These are phyloP conservation scores for Amyloporia xantha DNA, from an alignment of 768 basidiomycete genomes.

Conservation along the genomic window DNA sequence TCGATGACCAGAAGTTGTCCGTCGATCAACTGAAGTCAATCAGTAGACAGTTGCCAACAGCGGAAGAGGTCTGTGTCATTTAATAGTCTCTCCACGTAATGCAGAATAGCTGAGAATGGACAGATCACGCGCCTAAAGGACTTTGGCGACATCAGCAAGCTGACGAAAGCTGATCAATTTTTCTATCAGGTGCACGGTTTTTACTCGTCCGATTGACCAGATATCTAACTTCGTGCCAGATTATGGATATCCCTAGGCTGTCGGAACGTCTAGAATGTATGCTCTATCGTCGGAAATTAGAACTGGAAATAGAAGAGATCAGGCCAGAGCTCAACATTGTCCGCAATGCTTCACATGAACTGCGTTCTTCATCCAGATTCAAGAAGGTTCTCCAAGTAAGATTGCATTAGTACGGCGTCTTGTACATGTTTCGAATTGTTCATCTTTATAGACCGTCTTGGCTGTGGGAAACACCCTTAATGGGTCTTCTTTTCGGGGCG, in stretches of 20 bases:
- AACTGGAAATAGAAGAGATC: slow-evolving; percentile 77
- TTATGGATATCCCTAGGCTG: slow-evolving; percentile 73
- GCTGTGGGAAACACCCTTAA: slow-evolving; percentile 80
- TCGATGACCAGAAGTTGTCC: slow-evolving; percentile 63
- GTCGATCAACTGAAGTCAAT: slow-evolving; percentile 76
- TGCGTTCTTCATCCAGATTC: slow-evolving; percentile 58
- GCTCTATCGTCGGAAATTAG: slow-evolving; percentile 76
- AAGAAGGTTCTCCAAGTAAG: slow-evolving; percentile 63
- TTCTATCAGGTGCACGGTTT: slow-evolving; percentile 55
- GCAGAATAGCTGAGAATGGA: no score
- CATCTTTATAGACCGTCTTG: slow-evolving; percentile 50
- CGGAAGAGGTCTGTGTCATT: slow-evolving; percentile 67
- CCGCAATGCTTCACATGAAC: slow-evolving; percentile 61
- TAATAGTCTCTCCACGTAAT: not conserved
- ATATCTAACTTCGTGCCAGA: slow-evolving; percentile 34
- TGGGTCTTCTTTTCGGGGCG: slow-evolving; percentile 74
- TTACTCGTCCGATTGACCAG: not conserved
- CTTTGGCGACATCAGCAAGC: slow-evolving; percentile 64
- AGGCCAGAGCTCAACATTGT: slow-evolving; percentile 75
- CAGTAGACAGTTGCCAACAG: slow-evolving; percentile 68
- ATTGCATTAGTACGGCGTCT: no score
- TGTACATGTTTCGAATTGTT: not conserved
- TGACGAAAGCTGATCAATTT: slow-evolving; percentile 82
- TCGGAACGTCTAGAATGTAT: slow-evolving; percentile 72
- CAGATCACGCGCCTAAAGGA: slow-evolving; percentile 61